Base-by-base conservation (phyloP, 2,329 filamentous ascomycete genomes). In the Myriosclerotinia scirpicola region DNA sequence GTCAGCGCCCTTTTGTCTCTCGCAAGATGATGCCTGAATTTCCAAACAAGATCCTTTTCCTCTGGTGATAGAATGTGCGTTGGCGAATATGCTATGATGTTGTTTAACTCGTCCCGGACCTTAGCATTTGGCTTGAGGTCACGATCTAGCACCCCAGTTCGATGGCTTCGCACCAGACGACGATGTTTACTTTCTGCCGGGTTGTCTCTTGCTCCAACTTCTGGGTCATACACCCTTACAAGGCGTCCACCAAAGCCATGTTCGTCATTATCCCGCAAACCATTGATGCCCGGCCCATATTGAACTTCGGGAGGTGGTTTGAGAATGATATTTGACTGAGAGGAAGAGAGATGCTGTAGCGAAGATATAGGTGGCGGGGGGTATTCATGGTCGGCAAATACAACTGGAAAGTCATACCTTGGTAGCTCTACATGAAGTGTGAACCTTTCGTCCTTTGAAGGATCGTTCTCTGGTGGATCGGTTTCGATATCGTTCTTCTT, bases 31-130 rank as follows among this genome's bases (percentile, higher is more conserved):
- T 98, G 96, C 67, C 95, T 86, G 80, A 98, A 99, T 74, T 96
- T 95, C 96, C 96, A 99, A 26, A 99, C 87, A 62, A 97, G 83
- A 77, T 99, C 95, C 75, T 96, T 96, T 78, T 99, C 95, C 76
- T 97, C 93, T 0, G 92, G 87, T 1, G 88, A 92, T 34, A 99
- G 82, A 58, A 91, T 86, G 69, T 97, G 93, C 0, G 94, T 97
- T 3, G 95, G 95, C 8, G 94, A 93, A 75, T 97, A 97, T 2
- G 90, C 89, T 81, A 98, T 88, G 71, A 99, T 93, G 54, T 87
- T 82, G 75, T 98, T 97, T 42, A 99, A 82, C 77, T 97, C 93
- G 77, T 99, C 95, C 67, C 95, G 87, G 66, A 96, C 92, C 79
- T 97, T 96, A 40, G 95, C 91, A 73, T 99, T 98, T 0, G 95